phyloP scores from a whole-genome alignment of 768 basidiomycete species.

The Trametes coccinea region DNA sequence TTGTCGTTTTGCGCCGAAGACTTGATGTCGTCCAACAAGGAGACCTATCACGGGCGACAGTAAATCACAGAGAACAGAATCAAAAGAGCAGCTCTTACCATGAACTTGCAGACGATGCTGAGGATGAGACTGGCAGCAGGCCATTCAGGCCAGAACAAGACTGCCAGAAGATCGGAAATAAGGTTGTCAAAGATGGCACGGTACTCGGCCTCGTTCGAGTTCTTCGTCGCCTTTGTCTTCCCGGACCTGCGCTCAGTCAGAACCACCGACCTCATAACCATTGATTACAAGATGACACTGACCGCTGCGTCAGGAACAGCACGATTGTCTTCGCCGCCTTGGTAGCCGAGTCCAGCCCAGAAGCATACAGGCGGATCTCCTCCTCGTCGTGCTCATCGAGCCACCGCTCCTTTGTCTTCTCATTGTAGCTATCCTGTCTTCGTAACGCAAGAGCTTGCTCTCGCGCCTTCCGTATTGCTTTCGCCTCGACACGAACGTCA shows the following conservation, averaged over 20 bases:
- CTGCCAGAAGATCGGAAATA: constrained; percentile 82
- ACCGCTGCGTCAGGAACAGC: constrained; percentile 37
- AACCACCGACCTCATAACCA: neutral
- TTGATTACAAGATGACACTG: neutral
- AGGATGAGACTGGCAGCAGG: constrained; percentile 86
- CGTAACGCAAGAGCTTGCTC: constrained; percentile 61
- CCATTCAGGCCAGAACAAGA: constrained; percentile 97
- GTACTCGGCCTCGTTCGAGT: constrained; percentile 93
- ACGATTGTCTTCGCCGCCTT: constrained; percentile 82
- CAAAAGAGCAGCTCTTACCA: constrained; percentile 52
- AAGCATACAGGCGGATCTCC: constrained; percentile 72
- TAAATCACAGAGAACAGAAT: no score
- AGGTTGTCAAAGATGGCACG: constrained; percentile 90
- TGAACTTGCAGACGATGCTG: constrained; percentile 76
- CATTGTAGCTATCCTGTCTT: constrained; percentile 61
- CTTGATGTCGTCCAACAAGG: constrained; percentile 82
- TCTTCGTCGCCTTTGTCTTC: constrained; percentile 85
- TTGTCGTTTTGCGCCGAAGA: constrained; percentile 62
- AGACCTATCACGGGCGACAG: constrained; percentile 49
- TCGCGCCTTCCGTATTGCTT: constrained; percentile 59
- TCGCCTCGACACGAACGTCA: constrained; percentile 75
- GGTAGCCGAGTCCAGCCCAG: constrained; percentile 77
- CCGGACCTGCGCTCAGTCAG: constrained; percentile 57
- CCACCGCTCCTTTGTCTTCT: constrained; percentile 51
- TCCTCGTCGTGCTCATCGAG: constrained; percentile 70